These are phyloP conservation scores for Dictyostelium brefeldianum DNA, from an alignment of 78 protist genomes.

Conservation along the genomic window DNA sequence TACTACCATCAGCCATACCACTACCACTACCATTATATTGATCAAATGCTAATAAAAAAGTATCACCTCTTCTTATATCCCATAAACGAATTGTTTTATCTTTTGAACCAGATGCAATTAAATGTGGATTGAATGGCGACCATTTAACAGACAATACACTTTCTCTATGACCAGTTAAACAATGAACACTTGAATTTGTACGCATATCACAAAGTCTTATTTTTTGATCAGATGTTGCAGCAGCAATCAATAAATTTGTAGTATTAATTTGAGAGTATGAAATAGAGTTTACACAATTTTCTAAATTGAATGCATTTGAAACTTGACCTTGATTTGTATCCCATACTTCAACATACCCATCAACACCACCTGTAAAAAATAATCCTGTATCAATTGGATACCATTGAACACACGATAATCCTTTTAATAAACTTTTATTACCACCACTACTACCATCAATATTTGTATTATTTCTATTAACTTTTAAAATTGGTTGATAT, in stretches of 20 bases:
- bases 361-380: slow-evolving; percentile 54
- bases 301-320: slow-evolving; percentile 41
- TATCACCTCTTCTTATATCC: slow-evolving; percentile 75
- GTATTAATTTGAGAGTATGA: not conserved
- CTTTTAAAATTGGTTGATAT: not conserved
- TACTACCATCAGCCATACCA: not conserved
- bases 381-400: slow-evolving; percentile 75
- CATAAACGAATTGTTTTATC: slow-evolving; percentile 70
- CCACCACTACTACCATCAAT: not conserved
- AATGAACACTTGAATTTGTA: slow-evolving; percentile 30
- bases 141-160: slow-evolving; percentile 33
- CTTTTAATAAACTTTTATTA: not conserved
- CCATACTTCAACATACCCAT: slow-evolving; percentile 72
- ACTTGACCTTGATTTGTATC: slow-evolving; percentile 47
- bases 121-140: slow-evolving; percentile 41
- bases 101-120: slow-evolving; percentile 55
- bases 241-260: slow-evolving; percentile 17
- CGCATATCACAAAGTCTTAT: slow-evolving; percentile 63
- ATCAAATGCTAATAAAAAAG: slow-evolving; percentile 49
- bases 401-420: slow-evolving; percentile 43
- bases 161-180: slow-evolving; percentile 70
- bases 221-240: slow-evolving; percentile 59
- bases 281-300: slow-evolving; percentile 35
- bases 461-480: not conserved
- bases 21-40: slow-evolving; percentile 41